phyloP scores from a whole-genome alignment of 495 filamentous ascomycete species.

The Penicillium egyptiacum region DNA sequence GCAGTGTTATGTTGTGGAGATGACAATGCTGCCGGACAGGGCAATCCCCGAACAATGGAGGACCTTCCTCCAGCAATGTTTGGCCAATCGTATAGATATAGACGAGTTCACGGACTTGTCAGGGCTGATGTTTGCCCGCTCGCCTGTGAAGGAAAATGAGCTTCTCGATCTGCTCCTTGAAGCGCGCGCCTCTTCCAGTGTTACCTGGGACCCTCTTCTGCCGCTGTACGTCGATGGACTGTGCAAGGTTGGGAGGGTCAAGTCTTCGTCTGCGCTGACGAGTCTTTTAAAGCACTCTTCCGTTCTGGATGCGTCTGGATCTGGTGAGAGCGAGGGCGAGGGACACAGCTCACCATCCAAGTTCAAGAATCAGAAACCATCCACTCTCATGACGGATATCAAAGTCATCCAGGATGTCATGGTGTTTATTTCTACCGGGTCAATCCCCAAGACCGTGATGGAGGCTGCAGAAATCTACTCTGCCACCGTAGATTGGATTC shows the following conservation, averaged over 20 bases:
- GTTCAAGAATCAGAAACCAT: slow-evolving; percentile 4
- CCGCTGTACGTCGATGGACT: slow-evolving; percentile 64
- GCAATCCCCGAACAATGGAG: slow-evolving; percentile 43
- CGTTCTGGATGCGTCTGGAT: slow-evolving; percentile 25
- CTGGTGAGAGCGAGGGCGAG: slow-evolving; percentile 19
- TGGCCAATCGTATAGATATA: slow-evolving; percentile 45
- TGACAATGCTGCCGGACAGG: slow-evolving; percentile 27
- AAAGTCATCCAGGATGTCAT: slow-evolving; percentile 48
- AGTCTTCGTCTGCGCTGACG: slow-evolving; percentile 56
- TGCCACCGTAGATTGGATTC: slow-evolving; percentile 42
- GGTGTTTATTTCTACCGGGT: slow-evolving; percentile 40
- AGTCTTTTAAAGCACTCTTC: slow-evolving; percentile 60
- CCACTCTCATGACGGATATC: slow-evolving; percentile 48
- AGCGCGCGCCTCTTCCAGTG: slow-evolving; percentile 46
- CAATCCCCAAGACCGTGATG: slow-evolving; percentile 28
- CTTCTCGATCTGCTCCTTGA: slow-evolving; percentile 62
- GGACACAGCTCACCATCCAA: slow-evolving; percentile 3
- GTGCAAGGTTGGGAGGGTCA: slow-evolving; percentile 52
- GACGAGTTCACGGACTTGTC: slow-evolving; percentile 43
- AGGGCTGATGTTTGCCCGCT: slow-evolving; percentile 34
- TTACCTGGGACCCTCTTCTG: slow-evolving; percentile 63
- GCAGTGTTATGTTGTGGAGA: slow-evolving; percentile 7
- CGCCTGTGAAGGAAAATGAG: slow-evolving; percentile 34
- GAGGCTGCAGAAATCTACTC: slow-evolving; percentile 40
- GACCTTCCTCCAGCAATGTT: slow-evolving; percentile 44